Base-by-base conservation (phyloP, 805 yeast genomes). In the Ascoidea rubescens region DNA sequence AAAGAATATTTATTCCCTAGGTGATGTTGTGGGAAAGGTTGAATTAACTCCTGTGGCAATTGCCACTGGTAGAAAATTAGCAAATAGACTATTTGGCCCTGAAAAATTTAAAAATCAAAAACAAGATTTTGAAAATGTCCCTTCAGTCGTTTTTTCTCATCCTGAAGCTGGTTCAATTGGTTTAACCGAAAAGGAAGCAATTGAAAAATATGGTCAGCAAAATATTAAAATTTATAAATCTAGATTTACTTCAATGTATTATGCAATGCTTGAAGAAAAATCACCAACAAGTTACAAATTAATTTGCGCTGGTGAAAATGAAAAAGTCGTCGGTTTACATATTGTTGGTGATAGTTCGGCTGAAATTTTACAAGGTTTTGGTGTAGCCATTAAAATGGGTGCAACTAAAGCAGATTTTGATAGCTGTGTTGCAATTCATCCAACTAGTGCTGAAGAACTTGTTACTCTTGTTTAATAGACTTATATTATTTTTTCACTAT, bases 21-120 rank as follows among this genome's bases (percentile, higher is more conserved):
- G 99, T 63, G 99, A 93, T 67, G 95, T 91, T 55, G 84, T 87
- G 47, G 97, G 96, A 56, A 81, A 85, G 33, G 84, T 87, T 48
- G 98, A 93, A 72, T 77, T 93, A 61, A 93, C 99, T 2, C 99
- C 99, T 6, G 97, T 89, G 47, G 99, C 99, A 45, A 93, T 93
- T 71, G 97, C 99, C 44, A 90, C 99, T 7, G 99, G 99, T 55
- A 83, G 99, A 69, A 87, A 80, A 66, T 76, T 93, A 59, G 79
- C 97, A 32, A 90, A 91, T 72, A 79, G 99, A 66, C 71, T 93
- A 55, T 93, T 91, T 65, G 96, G 96, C 28, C 84, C 90, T 52
- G 79, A 75, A 56, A 65, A 69, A 53, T 87, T 75, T 71, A 78
- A 78, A 56, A 66, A 79, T 48, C 86, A 83, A 66, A 88, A 90